Evolutionary conservation across 2,329 filamentous ascomycete species (phyloP).

Genomic region (Colletotrichum kahawae): DNA sequence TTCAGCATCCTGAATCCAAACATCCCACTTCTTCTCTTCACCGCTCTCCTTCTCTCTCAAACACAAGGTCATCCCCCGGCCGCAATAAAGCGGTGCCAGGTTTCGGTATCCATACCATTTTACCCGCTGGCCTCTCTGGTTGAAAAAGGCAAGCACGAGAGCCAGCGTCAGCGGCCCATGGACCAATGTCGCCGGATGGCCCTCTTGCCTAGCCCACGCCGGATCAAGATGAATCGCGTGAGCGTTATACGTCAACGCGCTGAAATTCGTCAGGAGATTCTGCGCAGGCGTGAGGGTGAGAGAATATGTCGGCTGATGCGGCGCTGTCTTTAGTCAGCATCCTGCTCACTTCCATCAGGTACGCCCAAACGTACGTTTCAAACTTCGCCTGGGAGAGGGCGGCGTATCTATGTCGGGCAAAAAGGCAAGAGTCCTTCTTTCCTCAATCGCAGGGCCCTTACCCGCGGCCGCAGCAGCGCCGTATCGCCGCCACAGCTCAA

Average conservation of each 20-base stretch:
- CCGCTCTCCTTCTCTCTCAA: constrained; percentile 52
- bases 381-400: constrained; percentile 22
- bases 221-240: constrained; percentile 89
- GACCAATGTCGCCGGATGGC: constrained; percentile 76
- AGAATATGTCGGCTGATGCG: constrained; percentile 28
- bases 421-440: constrained; percentile 59
- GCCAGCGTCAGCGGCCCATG: constrained; percentile 85
- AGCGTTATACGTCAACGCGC: constrained; percentile 89
- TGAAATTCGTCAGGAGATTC: constrained; percentile 85
- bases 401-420: constrained; percentile 38
- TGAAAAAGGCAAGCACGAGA: constrained; percentile 74
- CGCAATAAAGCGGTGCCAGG: constrained; percentile 78
- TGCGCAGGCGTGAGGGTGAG: constrained; percentile 69
- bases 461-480: constrained; percentile 23
- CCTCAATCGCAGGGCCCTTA: constrained; percentile 40
- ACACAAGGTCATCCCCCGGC: constrained; percentile 74
- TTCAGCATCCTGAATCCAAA: constrained; percentile 68
- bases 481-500: constrained; percentile 56
- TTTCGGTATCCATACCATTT: constrained; percentile 77
- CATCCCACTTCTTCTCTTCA: constrained; percentile 53
- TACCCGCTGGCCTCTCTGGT: constrained; percentile 40
- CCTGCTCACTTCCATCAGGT: neutral
- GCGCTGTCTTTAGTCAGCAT: constrained; percentile 29
- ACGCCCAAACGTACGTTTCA: constrained; percentile 30
- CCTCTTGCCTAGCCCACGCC: constrained; percentile 73